Evolutionary conservation across 2,329 filamentous ascomycete species (phyloP).

Genomic region (Colletotrichum sp.): DNA sequence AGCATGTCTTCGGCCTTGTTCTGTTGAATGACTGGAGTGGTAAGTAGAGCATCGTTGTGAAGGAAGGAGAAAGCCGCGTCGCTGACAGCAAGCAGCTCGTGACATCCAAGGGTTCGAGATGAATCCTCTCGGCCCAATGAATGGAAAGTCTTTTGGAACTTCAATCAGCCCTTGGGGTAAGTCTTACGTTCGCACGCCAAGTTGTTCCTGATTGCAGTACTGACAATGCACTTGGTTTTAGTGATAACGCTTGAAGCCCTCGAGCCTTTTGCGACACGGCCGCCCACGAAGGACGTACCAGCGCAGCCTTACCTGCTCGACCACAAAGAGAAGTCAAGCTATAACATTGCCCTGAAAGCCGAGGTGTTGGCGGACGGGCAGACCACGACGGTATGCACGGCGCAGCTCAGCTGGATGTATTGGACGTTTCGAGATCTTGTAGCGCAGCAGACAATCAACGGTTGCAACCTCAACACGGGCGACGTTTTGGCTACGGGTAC

Average conservation of each 20-base stretch:
- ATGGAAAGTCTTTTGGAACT: slow-evolving; percentile 65
- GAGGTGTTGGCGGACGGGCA: slow-evolving; percentile 29
- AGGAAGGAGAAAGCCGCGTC: background rate
- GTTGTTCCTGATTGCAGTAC: background rate
- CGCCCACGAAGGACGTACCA: slow-evolving; percentile 25
- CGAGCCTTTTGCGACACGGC: slow-evolving; percentile 58
- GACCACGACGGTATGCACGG: slow-evolving; percentile 31
- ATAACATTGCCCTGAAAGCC: slow-evolving; percentile 33
- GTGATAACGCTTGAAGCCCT: slow-evolving; percentile 65
- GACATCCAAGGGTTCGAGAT: slow-evolving; percentile 69
- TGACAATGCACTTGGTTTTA: background rate
- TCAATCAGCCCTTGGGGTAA: slow-evolving; percentile 62
- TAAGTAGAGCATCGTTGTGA: slow-evolving; percentile 39
- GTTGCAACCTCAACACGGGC: slow-evolving; percentile 40
- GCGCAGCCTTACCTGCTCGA: slow-evolving; percentile 37
- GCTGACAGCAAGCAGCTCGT: slow-evolving; percentile 44
- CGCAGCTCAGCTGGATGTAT: slow-evolving; percentile 37
- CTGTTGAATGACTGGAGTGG: slow-evolving; percentile 68
- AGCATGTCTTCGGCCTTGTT: slow-evolving; percentile 68
- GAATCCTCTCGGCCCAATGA: slow-evolving; percentile 64
- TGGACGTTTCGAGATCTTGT: slow-evolving; percentile 43
- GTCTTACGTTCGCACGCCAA: background rate
- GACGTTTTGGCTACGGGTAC: slow-evolving; percentile 49
- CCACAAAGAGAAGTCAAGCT: slow-evolving; percentile 35
- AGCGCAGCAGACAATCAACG: slow-evolving; percentile 40